Base-by-base conservation (phyloP, 2,329 filamentous ascomycete species). In the Aureobasidium uvarum region DNA sequence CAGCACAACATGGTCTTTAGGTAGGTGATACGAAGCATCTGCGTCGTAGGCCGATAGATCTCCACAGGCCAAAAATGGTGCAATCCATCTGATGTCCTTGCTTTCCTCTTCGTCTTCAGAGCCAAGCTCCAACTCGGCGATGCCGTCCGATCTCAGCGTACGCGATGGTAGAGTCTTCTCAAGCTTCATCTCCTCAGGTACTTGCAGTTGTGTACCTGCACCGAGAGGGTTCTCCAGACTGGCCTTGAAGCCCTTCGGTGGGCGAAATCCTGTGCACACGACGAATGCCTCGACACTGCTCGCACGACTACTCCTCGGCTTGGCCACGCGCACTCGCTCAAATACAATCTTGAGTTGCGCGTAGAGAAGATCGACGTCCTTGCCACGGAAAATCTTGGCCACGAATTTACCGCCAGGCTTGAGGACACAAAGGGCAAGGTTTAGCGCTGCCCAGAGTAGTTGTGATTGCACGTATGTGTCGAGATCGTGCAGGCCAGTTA, bases 381-480 rank as follows among this genome's bases (percentile, higher is more conserved):
- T 89, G 18, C 91, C 93, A 18, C 95, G 83, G 80, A 99, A 99
- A 67, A 99, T 97, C 81, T 99, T 99, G 67, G 95, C 95, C 8
- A 99, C 94, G 72, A 99, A 99, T 73, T 92, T 96, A 68, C 95
- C 95, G 50, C 95, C 95, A 0, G 93, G 93, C 67, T 90, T 90
- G 25, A 99, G 85, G 14, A 99, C 92, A 74, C 94, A 96, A 14
- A 97, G 86, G 0, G 95, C 92, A 2, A 99, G 86, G 76, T 97
- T 96, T 23, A 99, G 85, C 0, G 95, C 95, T 0, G 94, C 92
- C 77, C 96, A 97, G 58, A 99, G 88, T 10, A 99, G 84, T 78
- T 98, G 95, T 10, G 91, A 93, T 78, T 99, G 95, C 20, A 99
- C 91, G 78, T 99, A 99, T 71, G 98, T 98, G 77, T 99, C 95